Percentiles rank a stretch among this genome's conserved stretches.
Evolutionary conservation across 495 filamentous ascomycete genomes (phyloP).

Genomic region (Neurospora tetraspora): DNA sequence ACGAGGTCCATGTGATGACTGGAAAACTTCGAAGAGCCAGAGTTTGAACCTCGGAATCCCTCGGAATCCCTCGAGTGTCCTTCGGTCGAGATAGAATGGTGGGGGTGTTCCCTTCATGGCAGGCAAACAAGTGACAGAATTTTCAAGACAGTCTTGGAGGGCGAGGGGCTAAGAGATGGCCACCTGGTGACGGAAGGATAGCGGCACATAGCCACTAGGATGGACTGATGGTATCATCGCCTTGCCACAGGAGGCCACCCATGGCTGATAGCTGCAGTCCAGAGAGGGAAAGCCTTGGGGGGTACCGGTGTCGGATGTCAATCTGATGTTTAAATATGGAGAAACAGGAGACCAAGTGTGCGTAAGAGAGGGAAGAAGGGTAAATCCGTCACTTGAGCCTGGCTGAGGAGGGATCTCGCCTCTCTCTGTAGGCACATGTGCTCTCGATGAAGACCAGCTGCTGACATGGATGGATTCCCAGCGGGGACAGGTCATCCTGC

Average conservation of each 20-base stretch:
- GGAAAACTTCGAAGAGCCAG: neutral
- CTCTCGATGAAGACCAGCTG: neutral
- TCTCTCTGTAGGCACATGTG: neutral
- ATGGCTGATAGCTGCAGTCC: neutral
- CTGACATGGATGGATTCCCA: neutral
- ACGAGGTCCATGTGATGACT: neutral
- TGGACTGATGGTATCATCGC: neutral
- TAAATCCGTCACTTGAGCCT: neutral
- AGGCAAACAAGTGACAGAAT: neutral
- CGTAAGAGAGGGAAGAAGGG: neutral
- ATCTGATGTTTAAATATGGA: neutral
- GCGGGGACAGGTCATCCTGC: constrained; percentile 3
- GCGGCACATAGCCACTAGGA: neutral
- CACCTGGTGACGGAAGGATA: neutral
- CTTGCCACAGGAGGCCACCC: neutral
- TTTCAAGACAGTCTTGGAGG: neutral
- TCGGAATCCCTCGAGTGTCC: neutral
- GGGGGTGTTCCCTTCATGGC: neutral
- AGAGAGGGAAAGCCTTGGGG: neutral
- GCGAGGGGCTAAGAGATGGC: neutral
- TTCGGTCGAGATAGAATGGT: neutral
- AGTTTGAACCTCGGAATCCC: neutral
- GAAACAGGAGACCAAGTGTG: neutral
- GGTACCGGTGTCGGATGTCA: neutral
- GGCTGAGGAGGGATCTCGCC: neutral